Evolutionary conservation across 805 yeast genomes (phyloP).

Genomic region (Candida nanaspora): DNA sequence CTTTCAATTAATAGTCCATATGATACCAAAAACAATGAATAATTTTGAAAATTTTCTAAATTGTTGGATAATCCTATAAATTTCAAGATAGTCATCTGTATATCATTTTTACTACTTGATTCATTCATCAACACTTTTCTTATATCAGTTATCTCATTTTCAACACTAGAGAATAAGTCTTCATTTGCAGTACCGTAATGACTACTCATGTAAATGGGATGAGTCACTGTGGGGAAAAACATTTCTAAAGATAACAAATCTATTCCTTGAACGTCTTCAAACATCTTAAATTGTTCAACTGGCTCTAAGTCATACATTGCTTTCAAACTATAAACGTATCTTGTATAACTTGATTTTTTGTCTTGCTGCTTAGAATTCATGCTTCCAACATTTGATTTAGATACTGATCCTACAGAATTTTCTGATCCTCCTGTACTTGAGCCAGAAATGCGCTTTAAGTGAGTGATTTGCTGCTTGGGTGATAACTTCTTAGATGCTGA

Average conservation of each 20-base stretch:
- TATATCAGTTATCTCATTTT: constrained; percentile 13
- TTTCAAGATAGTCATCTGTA: constrained; percentile 21
- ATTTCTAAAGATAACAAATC: constrained; percentile 15
- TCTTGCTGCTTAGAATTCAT: background rate
- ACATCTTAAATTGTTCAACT: constrained; percentile 6
- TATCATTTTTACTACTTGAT: constrained; percentile 1
- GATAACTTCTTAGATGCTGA: too few relatives aligned
- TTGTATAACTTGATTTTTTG: background rate
- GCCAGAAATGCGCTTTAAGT: too few relatives aligned
- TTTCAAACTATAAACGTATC: background rate
- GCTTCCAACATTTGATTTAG: too few relatives aligned
- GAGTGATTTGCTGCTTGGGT: too few relatives aligned
- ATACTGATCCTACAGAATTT: too few relatives aligned
- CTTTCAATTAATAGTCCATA: constrained; percentile 33
- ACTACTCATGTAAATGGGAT: constrained; percentile 1
- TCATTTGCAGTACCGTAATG: background rate
- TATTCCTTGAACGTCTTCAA: constrained; percentile 6
- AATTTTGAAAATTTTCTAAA: constrained; percentile 23
- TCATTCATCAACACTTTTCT: constrained; percentile 12
- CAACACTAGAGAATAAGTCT: constrained; percentile 9
- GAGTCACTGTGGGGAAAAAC: constrained; percentile 10
- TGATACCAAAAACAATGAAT: constrained; percentile 29
- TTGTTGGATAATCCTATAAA: constrained; percentile 29
- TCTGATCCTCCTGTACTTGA: too few relatives aligned
- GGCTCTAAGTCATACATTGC: constrained; percentile 14